Evolutionary conservation across 345 rosid species (phyloP), one percentile per base, ranked within the genome.

Genomic region (Crucihimalaya himalaica): DNA sequence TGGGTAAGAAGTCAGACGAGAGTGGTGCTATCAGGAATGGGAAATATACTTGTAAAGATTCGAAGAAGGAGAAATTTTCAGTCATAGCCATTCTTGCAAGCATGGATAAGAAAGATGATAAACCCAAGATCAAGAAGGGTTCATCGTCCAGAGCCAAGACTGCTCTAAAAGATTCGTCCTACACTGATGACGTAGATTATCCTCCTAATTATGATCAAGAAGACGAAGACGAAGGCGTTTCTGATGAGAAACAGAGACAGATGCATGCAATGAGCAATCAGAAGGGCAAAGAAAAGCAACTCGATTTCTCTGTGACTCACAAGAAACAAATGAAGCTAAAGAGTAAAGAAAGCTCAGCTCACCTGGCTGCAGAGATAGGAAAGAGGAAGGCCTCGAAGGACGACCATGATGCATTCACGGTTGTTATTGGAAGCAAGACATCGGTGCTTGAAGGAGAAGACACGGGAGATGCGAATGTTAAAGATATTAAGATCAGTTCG

Each of bases 381-480:
- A 90, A 78, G 82, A 63, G 66, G 65, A 97, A 92, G 76, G 98
- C 98, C 37, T 82, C 92, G 70, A 92, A 48, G 81, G 98, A 95
- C 53, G 99, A 95, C 63, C 96, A 59, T 71, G 99, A 95, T 79
- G 99, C 99, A 10, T 95, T 92, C 66, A 87, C 98, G 2, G 99
- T 95, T 23, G 97, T 88, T 42, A 92, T 92, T 62, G 98, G 99
- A 56, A 95, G 89, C 72, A 85, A 87, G 79, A 75, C 98, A 20
- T 81, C 97, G 0, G 88, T 92, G 53, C 97, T 95, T 55, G 98
- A 90, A 59, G 98, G 99, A 10, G 90, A 90, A 18, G 99, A 84
- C 51, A 88, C 86, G 0, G 97, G 84, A 0, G 91, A 87, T 86
- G 99, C 97, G 1, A 95, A 92, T 82, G 99, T 95, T 18, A 92